A percentile compares a stretch with the other conserved stretches of the same genome.
Evolutionary conservation across 257 asterid species (phyloP).

Genomic region (Solanum sitiens): DNA sequence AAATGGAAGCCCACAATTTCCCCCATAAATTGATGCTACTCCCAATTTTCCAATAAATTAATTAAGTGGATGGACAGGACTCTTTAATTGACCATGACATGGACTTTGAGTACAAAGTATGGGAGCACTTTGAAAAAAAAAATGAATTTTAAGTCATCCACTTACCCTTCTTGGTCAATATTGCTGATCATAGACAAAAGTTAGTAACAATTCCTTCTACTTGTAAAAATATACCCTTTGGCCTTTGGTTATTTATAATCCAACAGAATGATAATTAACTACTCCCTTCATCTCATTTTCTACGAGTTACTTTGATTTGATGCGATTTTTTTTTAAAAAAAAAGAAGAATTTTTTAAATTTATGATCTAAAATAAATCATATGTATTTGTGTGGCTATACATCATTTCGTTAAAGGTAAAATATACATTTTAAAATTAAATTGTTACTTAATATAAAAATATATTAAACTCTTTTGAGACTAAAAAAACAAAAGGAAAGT

Average conservation of each 20-base stretch:
- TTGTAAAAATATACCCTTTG: background rate
- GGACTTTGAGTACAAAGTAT: background rate
- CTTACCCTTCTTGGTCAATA: background rate
- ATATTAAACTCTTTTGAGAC: too few species aligned
- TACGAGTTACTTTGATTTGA: too few species aligned
- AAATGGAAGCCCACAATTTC: background rate
- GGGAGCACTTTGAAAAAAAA: background rate
- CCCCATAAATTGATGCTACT: background rate
- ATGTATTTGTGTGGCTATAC: too few species aligned
- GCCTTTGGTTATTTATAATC: background rate
- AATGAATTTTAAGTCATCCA: background rate
- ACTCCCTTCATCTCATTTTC: too few species aligned
- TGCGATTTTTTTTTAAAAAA: too few species aligned
- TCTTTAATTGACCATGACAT: background rate
- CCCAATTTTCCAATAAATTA: background rate
- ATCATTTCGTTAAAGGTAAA: too few species aligned
- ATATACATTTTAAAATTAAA: too few species aligned
- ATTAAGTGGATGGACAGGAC: background rate
- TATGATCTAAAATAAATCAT: too few species aligned
- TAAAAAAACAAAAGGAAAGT: too few species aligned
- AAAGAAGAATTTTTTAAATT: too few species aligned
- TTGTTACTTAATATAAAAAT: too few species aligned
- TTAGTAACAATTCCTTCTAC: background rate
- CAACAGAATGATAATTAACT: background rate
- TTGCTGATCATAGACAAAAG: background rate